Evolutionary conservation across 345 rosid species (phyloP), one percentile per base, ranked within the genome.

Genomic region (Rhodomyrtus tomentosa): DNA sequence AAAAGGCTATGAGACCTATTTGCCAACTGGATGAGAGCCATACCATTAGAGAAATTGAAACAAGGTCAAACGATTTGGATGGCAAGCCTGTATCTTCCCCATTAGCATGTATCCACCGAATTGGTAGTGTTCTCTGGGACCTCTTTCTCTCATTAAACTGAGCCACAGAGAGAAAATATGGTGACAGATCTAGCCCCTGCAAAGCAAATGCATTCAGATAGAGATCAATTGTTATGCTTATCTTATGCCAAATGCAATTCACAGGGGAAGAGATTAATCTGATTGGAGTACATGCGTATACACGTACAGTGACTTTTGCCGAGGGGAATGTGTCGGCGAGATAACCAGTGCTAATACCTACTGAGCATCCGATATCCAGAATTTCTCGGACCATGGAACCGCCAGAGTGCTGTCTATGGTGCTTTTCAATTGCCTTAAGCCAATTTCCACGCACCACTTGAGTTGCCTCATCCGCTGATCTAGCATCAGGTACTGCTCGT

Each of bases 11-110:
- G 3, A 68, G 24, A 32, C 18, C 76, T 68, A 68, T 32, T 16
- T 68, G 45, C 76, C 10, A 32, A 68, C 45, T 68, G 45, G 24
- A 68, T 68, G 76, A 68, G 45, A 9, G 3, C 76, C 88, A 51
- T 88, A 93, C 96, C 93, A 93, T 90, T 83, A 52, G 42, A 45
- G 92, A 84, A 74, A 93, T 59, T 40, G 94, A 91, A 85, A 92
- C 88, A 50, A 92, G 84, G 85, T 92, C 94, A 82, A 87, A 92
- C 32, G 94, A 93, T 81, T 90, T 84, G 40, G 93, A 83, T 49
- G 93, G 91, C 89, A 93, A 84, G 89, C 96, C 94, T 29, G 93
- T 89, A 59, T 90, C 88, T 87, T 93, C 96, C 52, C 93, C 96
- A 54, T 88, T 91, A 80, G 93, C 94, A 83, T 93, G 96, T 72